These are phyloP conservation scores for Incumbomyces lentus DNA, from an alignment of 2,329 filamentous ascomycete species.

Conservation along the genomic window DNA sequence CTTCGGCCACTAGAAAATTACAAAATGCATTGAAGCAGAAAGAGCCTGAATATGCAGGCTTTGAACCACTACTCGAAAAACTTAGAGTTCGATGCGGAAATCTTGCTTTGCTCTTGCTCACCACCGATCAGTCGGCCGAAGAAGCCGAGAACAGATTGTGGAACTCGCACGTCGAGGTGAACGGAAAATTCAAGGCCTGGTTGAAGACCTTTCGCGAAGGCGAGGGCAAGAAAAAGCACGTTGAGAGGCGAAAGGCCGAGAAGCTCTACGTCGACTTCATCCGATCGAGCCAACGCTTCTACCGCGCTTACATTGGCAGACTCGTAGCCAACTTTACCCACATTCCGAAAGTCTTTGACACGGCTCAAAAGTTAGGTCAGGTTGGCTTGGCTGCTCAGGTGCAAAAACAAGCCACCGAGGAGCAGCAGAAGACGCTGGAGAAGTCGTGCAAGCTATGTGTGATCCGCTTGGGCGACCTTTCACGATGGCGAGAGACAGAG, in stretches of 20 bases:
- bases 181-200: constrained; percentile 63
- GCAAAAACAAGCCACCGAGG: constrained; percentile 35
- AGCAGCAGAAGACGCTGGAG: constrained; percentile 48
- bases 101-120: constrained; percentile 3
- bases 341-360: constrained; percentile 47
- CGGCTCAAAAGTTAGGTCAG: constrained; percentile 43
- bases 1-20: constrained; percentile 34
- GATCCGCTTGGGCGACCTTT: constrained; percentile 79
- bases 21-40: constrained; percentile 25
- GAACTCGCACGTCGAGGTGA: constrained; percentile 67
- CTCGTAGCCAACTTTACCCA: constrained; percentile 52
- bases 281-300: constrained; percentile 79
- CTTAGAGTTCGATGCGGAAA: constrained; percentile 2
- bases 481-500: constrained; percentile 70
- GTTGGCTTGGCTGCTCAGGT: constrained; percentile 39
- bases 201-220: constrained; percentile 46
- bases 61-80: constrained; percentile 17
- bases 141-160: constrained; percentile 58
- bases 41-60: constrained; percentile 12
- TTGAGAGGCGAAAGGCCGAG: constrained; percentile 64
- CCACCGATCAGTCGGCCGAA: constrained; percentile 2
- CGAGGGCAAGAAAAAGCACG: constrained; percentile 42
- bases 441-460: constrained; percentile 74
- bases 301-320: constrained; percentile 72
- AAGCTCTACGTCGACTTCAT: constrained; percentile 77